Evolutionary conservation across 306 rosid species (phyloP).

Genomic region (Vachellia pachyceras): DNA sequence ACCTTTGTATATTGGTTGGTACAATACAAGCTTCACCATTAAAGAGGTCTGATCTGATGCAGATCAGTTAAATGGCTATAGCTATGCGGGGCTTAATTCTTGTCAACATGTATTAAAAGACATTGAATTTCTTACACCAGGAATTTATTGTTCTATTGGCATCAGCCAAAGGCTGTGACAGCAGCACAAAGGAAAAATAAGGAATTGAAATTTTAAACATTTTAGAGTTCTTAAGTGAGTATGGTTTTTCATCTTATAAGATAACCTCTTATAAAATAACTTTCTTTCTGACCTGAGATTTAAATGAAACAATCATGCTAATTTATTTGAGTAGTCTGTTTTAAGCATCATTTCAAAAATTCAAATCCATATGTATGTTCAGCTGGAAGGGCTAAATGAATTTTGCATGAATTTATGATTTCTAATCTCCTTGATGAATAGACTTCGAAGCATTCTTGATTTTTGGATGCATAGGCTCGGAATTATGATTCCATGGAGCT

Average conservation of each 20-base stretch:
- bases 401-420: neutral
- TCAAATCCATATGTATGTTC: neutral
- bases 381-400: neutral
- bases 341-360: neutral
- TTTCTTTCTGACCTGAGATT: neutral
- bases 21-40: conserved; percentile 41
- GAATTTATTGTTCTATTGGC: neutral
- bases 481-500: neutral
- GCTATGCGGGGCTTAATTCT: conserved; percentile 14
- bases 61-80: conserved; percentile 49
- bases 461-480: neutral
- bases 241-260: neutral
- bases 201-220: neutral
- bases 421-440: neutral
- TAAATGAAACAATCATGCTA: neutral
- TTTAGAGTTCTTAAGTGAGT: neutral
- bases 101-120: neutral
- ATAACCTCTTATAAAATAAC: no score
- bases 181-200: neutral
- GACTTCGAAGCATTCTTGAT: neutral
- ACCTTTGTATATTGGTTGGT: conserved; percentile 38
- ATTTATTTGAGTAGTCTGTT: neutral
- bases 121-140: neutral
- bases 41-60: conserved; percentile 45
- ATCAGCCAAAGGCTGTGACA: neutral